phyloP scores from a whole-genome alignment of 805 yeast species.

The Kuraishia hungarica region DNA sequence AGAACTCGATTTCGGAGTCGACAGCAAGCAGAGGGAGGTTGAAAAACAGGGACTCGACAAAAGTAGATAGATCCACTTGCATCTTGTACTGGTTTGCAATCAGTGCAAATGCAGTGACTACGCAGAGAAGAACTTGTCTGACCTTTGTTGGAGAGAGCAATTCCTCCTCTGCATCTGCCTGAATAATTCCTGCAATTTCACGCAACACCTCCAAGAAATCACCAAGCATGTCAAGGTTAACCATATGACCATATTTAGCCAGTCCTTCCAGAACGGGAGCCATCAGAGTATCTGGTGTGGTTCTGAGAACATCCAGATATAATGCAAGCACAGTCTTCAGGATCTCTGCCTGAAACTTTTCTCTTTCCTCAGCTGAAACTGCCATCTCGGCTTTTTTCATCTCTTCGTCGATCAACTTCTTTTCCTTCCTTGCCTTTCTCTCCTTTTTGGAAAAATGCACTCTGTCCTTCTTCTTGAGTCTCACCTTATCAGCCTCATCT shows the following conservation, averaged over 20 bases:
- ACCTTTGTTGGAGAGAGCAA: slow-evolving; percentile 37
- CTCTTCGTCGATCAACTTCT: slow-evolving; percentile 83
- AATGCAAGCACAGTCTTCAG: slow-evolving; percentile 62
- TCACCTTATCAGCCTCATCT: slow-evolving; percentile 35
- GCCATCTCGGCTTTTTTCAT: slow-evolving; percentile 80
- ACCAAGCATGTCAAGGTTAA: slow-evolving; percentile 86
- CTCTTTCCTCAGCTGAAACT: slow-evolving; percentile 82
- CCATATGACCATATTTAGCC: slow-evolving; percentile 84
- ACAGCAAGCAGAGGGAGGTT: slow-evolving; percentile 59
- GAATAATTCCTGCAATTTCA: slow-evolving; percentile 57
- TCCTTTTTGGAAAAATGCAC: slow-evolving; percentile 89
- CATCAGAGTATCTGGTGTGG: slow-evolving; percentile 54
- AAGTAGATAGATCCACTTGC: slow-evolving; percentile 73
- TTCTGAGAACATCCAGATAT: slow-evolving; percentile 70
- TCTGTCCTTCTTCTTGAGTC: slow-evolving; percentile 76
- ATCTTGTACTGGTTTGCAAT: slow-evolving; percentile 72
- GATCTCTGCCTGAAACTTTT: slow-evolving; percentile 75
- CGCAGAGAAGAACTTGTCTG: slow-evolving; percentile 72
- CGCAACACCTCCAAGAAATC: slow-evolving; percentile 85
- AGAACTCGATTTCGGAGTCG: slow-evolving; percentile 80
- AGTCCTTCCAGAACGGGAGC: slow-evolving; percentile 89
- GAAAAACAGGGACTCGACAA: slow-evolving; percentile 67
- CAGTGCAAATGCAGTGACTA: slow-evolving; percentile 84
- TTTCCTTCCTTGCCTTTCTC: slow-evolving; percentile 78
- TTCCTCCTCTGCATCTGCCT: slow-evolving; percentile 13